Evolutionary conservation across 495 filamentous ascomycete species (phyloP).

Genomic region (Tetracladium marchalianum): DNA sequence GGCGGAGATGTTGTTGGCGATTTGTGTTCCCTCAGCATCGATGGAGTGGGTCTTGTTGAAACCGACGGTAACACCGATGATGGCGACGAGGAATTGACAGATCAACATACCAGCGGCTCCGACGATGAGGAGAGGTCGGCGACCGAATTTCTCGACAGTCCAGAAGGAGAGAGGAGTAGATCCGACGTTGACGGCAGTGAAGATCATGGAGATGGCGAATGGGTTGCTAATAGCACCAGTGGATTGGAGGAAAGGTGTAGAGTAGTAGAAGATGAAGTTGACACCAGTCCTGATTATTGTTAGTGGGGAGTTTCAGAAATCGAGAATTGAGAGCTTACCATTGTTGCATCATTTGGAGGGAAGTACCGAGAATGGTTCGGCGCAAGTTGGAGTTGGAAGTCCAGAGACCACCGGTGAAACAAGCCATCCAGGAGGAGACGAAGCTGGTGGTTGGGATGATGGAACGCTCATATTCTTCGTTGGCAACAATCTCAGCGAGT

Average conservation of each 20-base stretch:
- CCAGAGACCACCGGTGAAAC: slow-evolving; percentile 37
- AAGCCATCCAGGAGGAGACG: slow-evolving; percentile 54
- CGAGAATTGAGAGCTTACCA: slow-evolving; percentile 5
- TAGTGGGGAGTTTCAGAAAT: too few relatives aligned
- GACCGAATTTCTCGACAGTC: slow-evolving; percentile 71
- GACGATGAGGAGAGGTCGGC: slow-evolving; percentile 71
- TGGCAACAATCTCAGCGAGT: slow-evolving; percentile 64
- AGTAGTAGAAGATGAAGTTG: slow-evolving; percentile 93
- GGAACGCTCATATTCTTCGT: slow-evolving; percentile 53
- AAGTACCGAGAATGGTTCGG: slow-evolving; percentile 46
- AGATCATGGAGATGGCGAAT: slow-evolving; percentile 74
- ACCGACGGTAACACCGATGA: slow-evolving; percentile 55
- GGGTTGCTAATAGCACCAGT: slow-evolving; percentile 60
- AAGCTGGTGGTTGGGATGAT: slow-evolving; percentile 49
- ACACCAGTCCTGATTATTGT: slow-evolving; percentile 43
- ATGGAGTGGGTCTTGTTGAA: slow-evolving; percentile 25
- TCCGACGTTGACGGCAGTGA: slow-evolving; percentile 74
- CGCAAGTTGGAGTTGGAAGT: slow-evolving; percentile 48
- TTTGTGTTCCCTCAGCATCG: slow-evolving; percentile 11
- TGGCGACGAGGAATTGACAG: slow-evolving; percentile 79
- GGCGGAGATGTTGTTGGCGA: slow-evolving; percentile 26
- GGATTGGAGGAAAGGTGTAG: slow-evolving; percentile 68
- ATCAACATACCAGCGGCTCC: slow-evolving; percentile 73
- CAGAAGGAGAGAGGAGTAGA: slow-evolving; percentile 78
- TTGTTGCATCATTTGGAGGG: slow-evolving; percentile 57